phyloP scores from a whole-genome alignment of 2,329 filamentous ascomycete genomes.

The Falciphora oryzae region DNA sequence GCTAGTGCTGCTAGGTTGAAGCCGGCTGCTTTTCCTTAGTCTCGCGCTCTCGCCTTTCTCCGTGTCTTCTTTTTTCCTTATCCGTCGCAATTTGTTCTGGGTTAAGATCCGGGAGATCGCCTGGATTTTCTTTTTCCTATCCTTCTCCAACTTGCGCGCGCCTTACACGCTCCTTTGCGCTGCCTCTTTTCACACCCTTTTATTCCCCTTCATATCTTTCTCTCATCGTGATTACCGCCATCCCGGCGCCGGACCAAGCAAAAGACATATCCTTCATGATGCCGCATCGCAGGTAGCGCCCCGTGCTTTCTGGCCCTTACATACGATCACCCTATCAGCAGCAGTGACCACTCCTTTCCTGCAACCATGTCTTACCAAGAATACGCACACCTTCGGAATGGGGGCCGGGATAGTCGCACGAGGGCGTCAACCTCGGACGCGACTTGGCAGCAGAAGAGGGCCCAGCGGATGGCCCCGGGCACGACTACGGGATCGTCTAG shows the following conservation, averaged over 20 bases:
- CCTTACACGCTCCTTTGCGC: neutral
- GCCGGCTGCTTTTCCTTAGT: neutral
- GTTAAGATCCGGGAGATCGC: neutral
- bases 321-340: neutral
- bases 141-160: neutral
- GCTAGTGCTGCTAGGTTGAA: neutral
- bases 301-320: neutral
- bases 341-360: neutral
- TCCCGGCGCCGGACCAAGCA: neutral
- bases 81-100: neutral
- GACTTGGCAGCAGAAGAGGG: neutral
- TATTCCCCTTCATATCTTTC: neutral
- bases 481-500: neutral
- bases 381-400: constrained; percentile 18
- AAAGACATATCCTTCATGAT: neutral
- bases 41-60: neutral
- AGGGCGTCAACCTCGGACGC: constrained; percentile 6
- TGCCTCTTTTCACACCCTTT: neutral
- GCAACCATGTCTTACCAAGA: constrained; percentile 20
- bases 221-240: neutral
- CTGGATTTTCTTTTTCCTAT: neutral
- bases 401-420: constrained; percentile 7
- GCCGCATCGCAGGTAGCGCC: neutral
- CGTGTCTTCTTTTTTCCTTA: neutral
- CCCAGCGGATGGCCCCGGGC: neutral